These are phyloP conservation scores for Luffa aegyptiaca DNA, from an alignment of 306 rosid species.

Conservation along the genomic window DNA sequence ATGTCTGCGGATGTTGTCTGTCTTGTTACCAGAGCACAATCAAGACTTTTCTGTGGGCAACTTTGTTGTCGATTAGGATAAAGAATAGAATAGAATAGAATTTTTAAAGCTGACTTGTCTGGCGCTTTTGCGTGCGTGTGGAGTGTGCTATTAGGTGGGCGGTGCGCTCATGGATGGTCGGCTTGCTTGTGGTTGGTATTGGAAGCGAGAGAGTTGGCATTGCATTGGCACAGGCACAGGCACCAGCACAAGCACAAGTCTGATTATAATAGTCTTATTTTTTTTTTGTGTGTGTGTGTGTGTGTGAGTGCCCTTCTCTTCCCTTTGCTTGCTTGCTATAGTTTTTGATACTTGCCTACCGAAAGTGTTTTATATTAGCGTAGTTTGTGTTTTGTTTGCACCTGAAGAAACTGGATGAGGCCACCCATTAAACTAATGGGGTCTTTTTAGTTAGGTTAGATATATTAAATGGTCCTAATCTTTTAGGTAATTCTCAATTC, in stretches of 20 bases:
- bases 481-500: background rate
- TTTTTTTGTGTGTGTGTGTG: background rate
- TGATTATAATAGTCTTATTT: background rate
- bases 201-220: constrained; percentile 2
- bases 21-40: background rate
- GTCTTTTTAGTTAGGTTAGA: background rate
- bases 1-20: background rate
- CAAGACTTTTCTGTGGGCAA: background rate
- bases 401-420: background rate
- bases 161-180: constrained; percentile 3
- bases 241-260: background rate
- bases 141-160: background rate
- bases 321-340: background rate
- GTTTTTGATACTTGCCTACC: background rate
- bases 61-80: background rate
- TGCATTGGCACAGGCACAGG: background rate
- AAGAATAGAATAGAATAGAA: background rate
- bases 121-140: background rate
- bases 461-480: background rate
- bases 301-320: background rate
- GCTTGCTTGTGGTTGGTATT: constrained; percentile 1
- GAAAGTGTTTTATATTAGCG: constrained; percentile 3
- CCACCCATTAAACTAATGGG: constrained; percentile 5
- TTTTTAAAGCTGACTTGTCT: background rate
- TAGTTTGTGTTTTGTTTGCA: constrained; percentile 4